These are phyloP conservation scores for Paradendryphiella salina DNA, from an alignment of 2,329 filamentous ascomycete genomes.

Conservation along the genomic window DNA sequence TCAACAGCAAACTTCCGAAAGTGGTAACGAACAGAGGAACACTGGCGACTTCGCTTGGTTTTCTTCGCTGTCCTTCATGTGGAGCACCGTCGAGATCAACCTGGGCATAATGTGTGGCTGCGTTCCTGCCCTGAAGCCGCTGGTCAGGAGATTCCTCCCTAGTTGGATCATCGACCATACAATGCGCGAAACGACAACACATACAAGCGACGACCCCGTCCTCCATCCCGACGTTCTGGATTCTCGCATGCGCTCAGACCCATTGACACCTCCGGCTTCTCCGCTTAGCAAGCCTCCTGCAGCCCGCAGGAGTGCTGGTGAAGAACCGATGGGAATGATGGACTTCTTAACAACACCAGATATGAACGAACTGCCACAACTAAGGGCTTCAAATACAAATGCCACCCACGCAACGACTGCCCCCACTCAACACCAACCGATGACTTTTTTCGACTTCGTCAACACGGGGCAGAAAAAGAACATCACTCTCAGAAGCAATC, in stretches of 20 bases:
- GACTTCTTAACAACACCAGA: constrained; percentile 60
- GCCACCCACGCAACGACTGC: constrained; percentile 31
- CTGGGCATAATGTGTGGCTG: constrained; percentile 88
- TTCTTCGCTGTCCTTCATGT: constrained; percentile 85
- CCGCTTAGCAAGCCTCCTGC: constrained; percentile 31
- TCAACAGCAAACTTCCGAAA: constrained; percentile 29
- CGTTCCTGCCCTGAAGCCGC: constrained; percentile 87
- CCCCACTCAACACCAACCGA: constrained; percentile 31
- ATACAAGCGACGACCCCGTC: constrained; percentile 36
- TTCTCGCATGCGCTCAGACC: constrained; percentile 27
- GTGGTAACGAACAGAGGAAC: constrained; percentile 44
- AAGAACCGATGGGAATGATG: constrained; percentile 51
- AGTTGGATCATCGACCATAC: constrained; percentile 58
- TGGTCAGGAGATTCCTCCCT: constrained; percentile 68
- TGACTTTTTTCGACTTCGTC: constrained; percentile 75
- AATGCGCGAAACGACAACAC: constrained; percentile 33
- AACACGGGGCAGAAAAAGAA: constrained; percentile 69
- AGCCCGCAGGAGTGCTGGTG: constrained; percentile 23
- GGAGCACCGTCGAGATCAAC: constrained; percentile 90
- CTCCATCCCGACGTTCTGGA: constrained; percentile 31
- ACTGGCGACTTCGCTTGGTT: constrained; percentile 66
- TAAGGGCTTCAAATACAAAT: constrained; percentile 45
- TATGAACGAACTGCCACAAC: constrained; percentile 40
- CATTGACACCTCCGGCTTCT: constrained; percentile 27
- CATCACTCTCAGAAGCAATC: constrained; percentile 65